phyloP scores from a whole-genome alignment of 2,329 filamentous ascomycete species.

The Monilinia polystroma region DNA sequence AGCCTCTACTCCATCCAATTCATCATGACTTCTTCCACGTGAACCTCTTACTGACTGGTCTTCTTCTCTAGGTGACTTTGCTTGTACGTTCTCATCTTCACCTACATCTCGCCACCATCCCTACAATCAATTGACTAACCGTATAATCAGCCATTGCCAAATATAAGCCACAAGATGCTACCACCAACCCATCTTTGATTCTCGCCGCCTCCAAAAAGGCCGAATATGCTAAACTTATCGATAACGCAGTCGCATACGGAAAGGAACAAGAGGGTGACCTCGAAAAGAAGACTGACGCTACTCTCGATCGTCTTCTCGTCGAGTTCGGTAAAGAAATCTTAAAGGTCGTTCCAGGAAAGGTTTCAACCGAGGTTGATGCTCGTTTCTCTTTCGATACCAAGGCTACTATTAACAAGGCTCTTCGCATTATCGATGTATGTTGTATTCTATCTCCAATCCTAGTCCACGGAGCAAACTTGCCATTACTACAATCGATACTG shows the following conservation, averaged over 20 bases:
- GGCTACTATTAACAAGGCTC: conserved; percentile 89
- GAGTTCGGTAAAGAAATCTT: conserved; percentile 99
- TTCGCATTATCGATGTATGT: conserved; percentile 90
- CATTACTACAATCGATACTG: background rate
- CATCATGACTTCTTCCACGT: conserved; percentile 14
- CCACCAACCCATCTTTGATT: conserved; percentile 98
- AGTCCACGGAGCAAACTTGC: background rate
- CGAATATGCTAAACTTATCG: conserved; percentile 91
- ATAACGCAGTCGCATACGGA: conserved; percentile 79
- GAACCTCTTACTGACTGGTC: conserved; percentile 29
- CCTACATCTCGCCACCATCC: conserved; percentile 4
- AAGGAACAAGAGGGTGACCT: conserved; percentile 69
- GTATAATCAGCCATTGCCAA: conserved; percentile 77
- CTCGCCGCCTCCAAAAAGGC: conserved; percentile 97
- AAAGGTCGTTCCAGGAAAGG: conserved; percentile 94
- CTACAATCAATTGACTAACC: conserved; percentile 22
- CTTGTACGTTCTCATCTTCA: conserved; percentile 56
- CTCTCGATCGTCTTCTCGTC: conserved; percentile 91
- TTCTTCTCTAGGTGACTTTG: conserved; percentile 65
- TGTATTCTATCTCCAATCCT: background rate
- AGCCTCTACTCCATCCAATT: conserved; percentile 38
- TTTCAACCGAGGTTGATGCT: conserved; percentile 98
- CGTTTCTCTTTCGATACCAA: conserved; percentile 93
- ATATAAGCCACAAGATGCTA: conserved; percentile 99
- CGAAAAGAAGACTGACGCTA: conserved; percentile 82